Evolutionary conservation across 73 alveolate genomes (phyloP).

Genomic region (Paramecium tetraurelia): DNA sequence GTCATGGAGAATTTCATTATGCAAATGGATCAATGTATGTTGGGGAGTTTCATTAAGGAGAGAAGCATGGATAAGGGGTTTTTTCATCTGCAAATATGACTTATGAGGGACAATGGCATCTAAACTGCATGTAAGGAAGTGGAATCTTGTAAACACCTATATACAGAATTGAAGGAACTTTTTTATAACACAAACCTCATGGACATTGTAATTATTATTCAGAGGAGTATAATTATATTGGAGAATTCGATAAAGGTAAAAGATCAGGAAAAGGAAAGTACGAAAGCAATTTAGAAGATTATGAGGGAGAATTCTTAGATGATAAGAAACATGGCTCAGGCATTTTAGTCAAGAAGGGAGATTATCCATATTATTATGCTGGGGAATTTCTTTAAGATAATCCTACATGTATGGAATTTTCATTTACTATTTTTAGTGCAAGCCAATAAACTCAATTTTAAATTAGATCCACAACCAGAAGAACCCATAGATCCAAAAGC

Average conservation of each 20-base stretch:
- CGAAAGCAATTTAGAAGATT: background rate
- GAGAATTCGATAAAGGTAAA: background rate
- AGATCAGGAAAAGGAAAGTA: conserved; percentile 5
- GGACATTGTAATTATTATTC: conserved; percentile 20
- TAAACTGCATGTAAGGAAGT: background rate
- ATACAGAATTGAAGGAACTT: background rate
- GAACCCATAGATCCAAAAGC: conserved; percentile 46
- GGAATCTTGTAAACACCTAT: background rate
- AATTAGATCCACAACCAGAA: background rate
- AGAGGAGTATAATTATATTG: background rate
- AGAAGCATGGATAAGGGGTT: conserved; percentile 48
- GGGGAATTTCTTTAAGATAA: conserved; percentile 46
- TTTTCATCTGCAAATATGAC: background rate
- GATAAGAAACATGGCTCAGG: conserved; percentile 55
- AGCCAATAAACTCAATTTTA: background rate
- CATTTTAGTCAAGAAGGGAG: background rate
- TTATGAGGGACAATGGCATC: conserved; percentile 5
- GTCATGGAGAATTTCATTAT: conserved; percentile 42
- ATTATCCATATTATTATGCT: conserved; percentile 1
- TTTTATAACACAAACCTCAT: conserved; percentile 22
- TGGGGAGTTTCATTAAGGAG: conserved; percentile 52
- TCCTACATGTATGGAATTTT: background rate
- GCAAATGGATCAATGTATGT: conserved; percentile 43
- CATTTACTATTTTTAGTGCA: background rate
- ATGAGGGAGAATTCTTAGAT: conserved; percentile 34